Base-by-base conservation (phyloP, 768 basidiomycete genomes). In the Tylopilus vinaceipallidus region DNA sequence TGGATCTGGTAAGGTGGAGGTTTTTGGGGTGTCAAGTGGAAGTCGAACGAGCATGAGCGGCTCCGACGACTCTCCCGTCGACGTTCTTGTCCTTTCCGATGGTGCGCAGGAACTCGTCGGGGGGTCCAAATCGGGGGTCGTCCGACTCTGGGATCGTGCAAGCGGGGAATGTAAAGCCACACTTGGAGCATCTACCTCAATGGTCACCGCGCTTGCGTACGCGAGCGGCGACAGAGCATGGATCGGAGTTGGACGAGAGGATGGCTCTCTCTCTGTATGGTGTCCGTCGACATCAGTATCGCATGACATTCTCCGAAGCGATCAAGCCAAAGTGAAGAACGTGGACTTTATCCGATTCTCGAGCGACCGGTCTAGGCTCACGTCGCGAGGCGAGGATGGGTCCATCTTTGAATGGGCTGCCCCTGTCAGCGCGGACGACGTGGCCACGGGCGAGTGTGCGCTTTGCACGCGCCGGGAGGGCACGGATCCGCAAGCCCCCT, bases 71-170 rank as follows among this genome's bases (percentile, higher is more conserved):
- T 32, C 26, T 37, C 9, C 48, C 36, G 0, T 42, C 13, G 27
- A 23, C 1, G 50, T 44, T 0, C 42, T 65, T 30, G 14, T 37
- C 4, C 65, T 63, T 39, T 60, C 61, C 6, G 47, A 46, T 10
- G 49, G 55, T 19, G 50, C 49, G 3, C 26, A 26, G 35, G 37
- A 44, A 4, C 45, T 65, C 33, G 51, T 58, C 17, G 56, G 63
- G 0, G 64, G 57, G 5, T 61, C 49, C 16, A 3, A 45, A n/a
- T 17, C 40, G 2, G 54, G 53, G 2, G 44, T 48, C 3, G 52
- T 66, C 6, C 51, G 30, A 0, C 10, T 66, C 19, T 66, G 59
- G 64, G 55, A 63, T 39, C 54, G 42, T 14, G 19, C 32, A 0
- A 57, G 44, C 20, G 58, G 63, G 4, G 20, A 24, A 13, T 57